These are phyloP conservation scores for Apiospora sp. DNA, from an alignment of 2,329 filamentous ascomycete species.

Conservation along the genomic window DNA sequence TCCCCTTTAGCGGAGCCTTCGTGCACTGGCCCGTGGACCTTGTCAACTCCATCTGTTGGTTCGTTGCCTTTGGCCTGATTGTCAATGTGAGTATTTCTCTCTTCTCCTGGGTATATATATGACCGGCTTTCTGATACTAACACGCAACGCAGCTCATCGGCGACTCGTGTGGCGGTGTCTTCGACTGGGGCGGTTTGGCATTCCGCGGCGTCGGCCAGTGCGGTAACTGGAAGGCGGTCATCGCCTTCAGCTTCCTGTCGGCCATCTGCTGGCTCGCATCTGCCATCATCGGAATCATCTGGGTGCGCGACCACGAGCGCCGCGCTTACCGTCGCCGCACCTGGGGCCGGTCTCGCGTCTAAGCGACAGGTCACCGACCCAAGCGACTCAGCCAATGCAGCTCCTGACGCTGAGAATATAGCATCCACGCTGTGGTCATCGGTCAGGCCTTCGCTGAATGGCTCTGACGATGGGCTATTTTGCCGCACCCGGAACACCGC, in stretches of 20 bases:
- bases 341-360: slow-evolving; percentile 41
- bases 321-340: slow-evolving; percentile 41
- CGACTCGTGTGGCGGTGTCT: slow-evolving; percentile 62
- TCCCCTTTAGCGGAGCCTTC: slow-evolving; percentile 74
- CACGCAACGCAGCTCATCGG: background rate
- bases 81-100: slow-evolving; percentile 60
- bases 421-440: background rate
- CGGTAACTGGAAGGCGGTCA: slow-evolving; percentile 72
- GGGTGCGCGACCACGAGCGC: slow-evolving; percentile 54
- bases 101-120: background rate
- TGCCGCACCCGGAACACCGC: too few relatives aligned
- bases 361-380: slow-evolving; percentile 10
- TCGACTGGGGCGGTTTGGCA: slow-evolving; percentile 65
- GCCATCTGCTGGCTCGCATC: slow-evolving; percentile 76
- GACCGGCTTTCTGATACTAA: background rate
- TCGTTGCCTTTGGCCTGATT: slow-evolving; percentile 71
- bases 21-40: slow-evolving; percentile 76
- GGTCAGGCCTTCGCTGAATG: background rate
- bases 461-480: background rate
- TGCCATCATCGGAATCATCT: slow-evolving; percentile 63
- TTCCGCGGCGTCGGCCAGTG: slow-evolving; percentile 61
- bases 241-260: slow-evolving; percentile 76
- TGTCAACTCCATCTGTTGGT: slow-evolving; percentile 74
- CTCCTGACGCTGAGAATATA: background rate
- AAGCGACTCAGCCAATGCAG: background rate